Base-by-base conservation (phyloP, 1,139 yeast genomes). In the Keqinozyma sinolaborantium region DNA sequence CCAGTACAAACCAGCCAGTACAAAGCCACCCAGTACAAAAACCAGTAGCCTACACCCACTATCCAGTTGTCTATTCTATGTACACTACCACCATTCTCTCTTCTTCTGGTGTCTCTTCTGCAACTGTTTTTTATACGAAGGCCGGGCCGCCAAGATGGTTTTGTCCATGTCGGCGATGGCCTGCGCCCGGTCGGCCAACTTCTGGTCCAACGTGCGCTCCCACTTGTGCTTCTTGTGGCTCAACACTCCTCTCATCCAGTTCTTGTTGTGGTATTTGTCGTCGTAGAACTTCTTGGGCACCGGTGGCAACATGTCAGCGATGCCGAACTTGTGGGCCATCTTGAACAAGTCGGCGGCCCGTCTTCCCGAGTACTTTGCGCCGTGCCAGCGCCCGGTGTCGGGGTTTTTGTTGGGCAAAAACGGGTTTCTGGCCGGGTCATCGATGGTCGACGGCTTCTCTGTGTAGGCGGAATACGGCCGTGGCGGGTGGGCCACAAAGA, bases 321-420 rank as follows among this genome's bases (percentile, higher is more conserved):
- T 67, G 18, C 97, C 97, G 50, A 76, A 84, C 48, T 83, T 75
- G 51, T 77, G 71, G 4, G 97, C 97, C 50, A 84, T 62, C 60
- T 90, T 90, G 69, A 73, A 88, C 34, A 92, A 63, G 46, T 83
- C 96, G 14, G 94, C 79, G 50, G 88, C 92, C 50, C 94, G 77
- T 60, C 97, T 79, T 48, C 81, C 65, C 9, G 95, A 85, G 58
- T 77, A 85, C 42, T 79, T 72, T 15, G 97, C 85, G 32, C 79
- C 79, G 48, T 86, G 94, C 67, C 83, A 78, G 45, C 65, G 72
- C 13, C 85, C 79, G 13, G 95, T 85, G 18, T 82, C 77, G 11
- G 95, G 88, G 56, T 90, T 88, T 51, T 76, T 83, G 55, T 87
- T 88, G 16, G 95, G 83, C 35, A 87, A 59, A 56, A 92, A 92